Evolutionary conservation across 257 asterid species (phyloP).

Genomic region (Marsdenia floribunda): DNA sequence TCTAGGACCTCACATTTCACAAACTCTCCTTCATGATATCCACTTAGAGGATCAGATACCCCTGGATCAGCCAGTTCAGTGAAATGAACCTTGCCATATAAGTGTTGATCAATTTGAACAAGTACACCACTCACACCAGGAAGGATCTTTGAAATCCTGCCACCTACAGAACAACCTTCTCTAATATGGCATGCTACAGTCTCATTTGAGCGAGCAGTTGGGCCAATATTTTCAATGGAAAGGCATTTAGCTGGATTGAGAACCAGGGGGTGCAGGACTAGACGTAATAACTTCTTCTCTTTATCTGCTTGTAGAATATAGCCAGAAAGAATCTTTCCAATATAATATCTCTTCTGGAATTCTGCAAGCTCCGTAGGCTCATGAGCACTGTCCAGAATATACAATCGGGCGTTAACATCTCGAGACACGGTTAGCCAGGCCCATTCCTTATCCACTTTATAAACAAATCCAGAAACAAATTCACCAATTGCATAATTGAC

Average conservation of each 20-base stretch:
- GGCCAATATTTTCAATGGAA: slow-evolving; percentile 18
- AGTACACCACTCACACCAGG: slow-evolving; percentile 84
- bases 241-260: slow-evolving; percentile 18
- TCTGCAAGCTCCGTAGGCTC: slow-evolving; percentile 73
- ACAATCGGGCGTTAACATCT: slow-evolving; percentile 60
- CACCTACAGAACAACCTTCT: slow-evolving; percentile 69
- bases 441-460: slow-evolving; percentile 77
- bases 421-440: slow-evolving; percentile 77
- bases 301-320: slow-evolving; percentile 45
- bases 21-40: slow-evolving; percentile 69
- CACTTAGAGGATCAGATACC: slow-evolving; percentile 66
- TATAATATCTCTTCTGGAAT: slow-evolving; percentile 59
- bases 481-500: slow-evolving; percentile 58
- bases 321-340: slow-evolving; percentile 67
- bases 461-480: slow-evolving; percentile 69
- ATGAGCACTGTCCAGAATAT: slow-evolving; percentile 69
- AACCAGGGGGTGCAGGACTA: slow-evolving; percentile 42
- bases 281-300: slow-evolving; percentile 73
- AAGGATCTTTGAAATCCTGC: slow-evolving; percentile 77
- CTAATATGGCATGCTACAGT: slow-evolving; percentile 35
- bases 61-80: slow-evolving; percentile 65
- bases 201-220: slow-evolving; percentile 22
- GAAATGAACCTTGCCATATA: slow-evolving; percentile 86
- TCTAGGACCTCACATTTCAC: slow-evolving; percentile 83
- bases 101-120: slow-evolving; percentile 66